These are phyloP conservation scores for Plectosphaerella cucumerina DNA, from an alignment of 2,329 filamentous ascomycete species.

Conservation along the genomic window DNA sequence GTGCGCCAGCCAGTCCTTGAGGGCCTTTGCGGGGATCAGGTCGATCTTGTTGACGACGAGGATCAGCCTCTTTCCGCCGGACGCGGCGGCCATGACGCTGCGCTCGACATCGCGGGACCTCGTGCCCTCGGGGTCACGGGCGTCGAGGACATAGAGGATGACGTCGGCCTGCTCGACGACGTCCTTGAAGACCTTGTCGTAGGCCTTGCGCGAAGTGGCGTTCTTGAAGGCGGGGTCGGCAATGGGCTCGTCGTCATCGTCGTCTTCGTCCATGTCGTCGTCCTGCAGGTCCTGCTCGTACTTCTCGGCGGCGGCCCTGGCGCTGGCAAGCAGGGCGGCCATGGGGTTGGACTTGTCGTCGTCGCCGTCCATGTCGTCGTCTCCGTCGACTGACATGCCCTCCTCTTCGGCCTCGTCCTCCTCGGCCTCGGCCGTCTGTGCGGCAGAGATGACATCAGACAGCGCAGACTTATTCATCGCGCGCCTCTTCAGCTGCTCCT, in stretches of 20 bases:
- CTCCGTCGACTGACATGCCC: constrained; percentile 38
- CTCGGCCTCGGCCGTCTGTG: constrained; percentile 35
- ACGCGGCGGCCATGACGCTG: constrained; percentile 82
- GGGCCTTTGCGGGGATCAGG: constrained; percentile 74
- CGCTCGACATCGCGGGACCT: constrained; percentile 88
- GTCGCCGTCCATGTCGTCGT: constrained; percentile 44
- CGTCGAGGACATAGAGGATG: constrained; percentile 88
- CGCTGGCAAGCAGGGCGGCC: constrained; percentile 85
- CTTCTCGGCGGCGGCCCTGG: constrained; percentile 69
- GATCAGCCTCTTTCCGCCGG: constrained; percentile 81
- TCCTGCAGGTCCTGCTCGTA: constrained; percentile 65
- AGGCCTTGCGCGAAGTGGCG: constrained; percentile 73
- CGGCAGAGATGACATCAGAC: constrained; percentile 37
- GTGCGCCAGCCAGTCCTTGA: constrained; percentile 80
- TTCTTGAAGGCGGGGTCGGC: constrained; percentile 46
- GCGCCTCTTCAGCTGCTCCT: constrained; percentile 67
- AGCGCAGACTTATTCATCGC: constrained; percentile 68
- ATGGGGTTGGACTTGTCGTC: constrained; percentile 77
- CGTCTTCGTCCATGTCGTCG: constrained; percentile 38
- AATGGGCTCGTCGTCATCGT: constrained; percentile 49
- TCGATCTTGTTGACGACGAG: constrained; percentile 96
- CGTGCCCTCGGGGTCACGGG: constrained; percentile 85
- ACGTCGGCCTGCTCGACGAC: constrained; percentile 88
- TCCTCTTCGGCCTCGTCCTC: constrained; percentile 40
- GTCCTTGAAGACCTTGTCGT: constrained; percentile 94